These are phyloP conservation scores for Ogataea parapolymorpha DNA, from an alignment of 805 yeast species.

Conservation along the genomic window DNA sequence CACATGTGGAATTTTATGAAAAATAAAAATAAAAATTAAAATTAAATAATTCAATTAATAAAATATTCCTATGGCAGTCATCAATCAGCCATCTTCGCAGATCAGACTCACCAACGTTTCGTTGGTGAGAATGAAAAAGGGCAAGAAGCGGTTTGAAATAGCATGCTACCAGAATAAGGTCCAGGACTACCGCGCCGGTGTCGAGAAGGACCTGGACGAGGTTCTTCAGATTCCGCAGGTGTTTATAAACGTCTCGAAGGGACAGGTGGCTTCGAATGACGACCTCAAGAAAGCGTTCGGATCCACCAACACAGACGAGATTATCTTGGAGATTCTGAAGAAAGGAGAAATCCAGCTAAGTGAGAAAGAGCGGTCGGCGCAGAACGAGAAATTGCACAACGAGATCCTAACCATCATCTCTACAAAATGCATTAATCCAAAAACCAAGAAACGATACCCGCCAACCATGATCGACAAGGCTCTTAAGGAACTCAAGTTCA, in stretches of 20 bases:
- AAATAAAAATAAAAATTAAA: background rate
- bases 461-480: constrained; percentile 93
- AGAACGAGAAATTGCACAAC: constrained; percentile 49
- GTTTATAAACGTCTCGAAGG: constrained; percentile 88
- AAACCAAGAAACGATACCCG: constrained; percentile 85
- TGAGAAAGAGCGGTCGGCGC: constrained; percentile 86
- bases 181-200: constrained; percentile 86
- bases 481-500: constrained; percentile 71
- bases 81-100: constrained; percentile 86
- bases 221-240: constrained; percentile 96
- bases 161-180: constrained; percentile 97
- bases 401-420: constrained; percentile 81
- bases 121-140: constrained; percentile 84
- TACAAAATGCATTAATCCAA: constrained; percentile 89
- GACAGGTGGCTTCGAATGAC: constrained; percentile 85
- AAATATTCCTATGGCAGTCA: constrained; percentile 34
- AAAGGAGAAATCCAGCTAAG: constrained; percentile 95
- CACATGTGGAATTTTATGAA: background rate
- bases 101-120: constrained; percentile 93
- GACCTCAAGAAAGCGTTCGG: constrained; percentile 75
- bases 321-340: constrained; percentile 75
- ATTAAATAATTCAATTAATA: too few relatives aligned
- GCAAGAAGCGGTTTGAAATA: constrained; percentile 86
- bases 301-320: constrained; percentile 67
- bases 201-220: constrained; percentile 93